phyloP scores from a whole-genome alignment of 352 stramenopile species.

The Phytophthora boehmeriae region DNA sequence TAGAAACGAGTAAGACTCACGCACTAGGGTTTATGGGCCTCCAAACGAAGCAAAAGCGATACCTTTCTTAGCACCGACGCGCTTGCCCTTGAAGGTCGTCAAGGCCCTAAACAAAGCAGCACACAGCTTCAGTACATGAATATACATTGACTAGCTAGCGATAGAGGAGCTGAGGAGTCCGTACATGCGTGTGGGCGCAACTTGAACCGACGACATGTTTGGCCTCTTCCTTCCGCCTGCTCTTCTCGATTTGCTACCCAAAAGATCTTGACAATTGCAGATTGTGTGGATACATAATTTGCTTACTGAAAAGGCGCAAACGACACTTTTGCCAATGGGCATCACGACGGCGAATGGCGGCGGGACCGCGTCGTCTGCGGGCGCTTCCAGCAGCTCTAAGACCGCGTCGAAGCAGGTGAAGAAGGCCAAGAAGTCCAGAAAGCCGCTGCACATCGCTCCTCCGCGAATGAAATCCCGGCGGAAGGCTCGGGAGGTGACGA shows the following conservation, averaged over 20 bases:
- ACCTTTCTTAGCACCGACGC: slow-evolving; percentile 89
- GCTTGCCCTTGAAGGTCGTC: slow-evolving; percentile 86
- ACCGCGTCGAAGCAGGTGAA: slow-evolving; percentile 27
- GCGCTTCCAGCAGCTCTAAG: slow-evolving; percentile 8
- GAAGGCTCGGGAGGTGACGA: slow-evolving; percentile 75
- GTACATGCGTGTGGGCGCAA: slow-evolving; percentile 86
- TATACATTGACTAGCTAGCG: not conserved
- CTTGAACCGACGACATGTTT: slow-evolving; percentile 54
- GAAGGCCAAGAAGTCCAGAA: slow-evolving; percentile 62
- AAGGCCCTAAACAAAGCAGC: slow-evolving; percentile 64
- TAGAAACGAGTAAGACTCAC: not conserved
- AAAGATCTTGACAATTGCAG: slow-evolving; percentile 1
- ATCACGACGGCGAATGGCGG: slow-evolving; percentile 26
- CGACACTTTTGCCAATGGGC: slow-evolving; percentile 18
- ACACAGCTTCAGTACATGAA: slow-evolving; percentile 12
- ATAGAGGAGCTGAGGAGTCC: not conserved
- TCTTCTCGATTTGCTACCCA: slow-evolving; percentile 3
- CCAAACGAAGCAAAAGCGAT: not conserved
- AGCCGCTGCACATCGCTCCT: slow-evolving; percentile 61
- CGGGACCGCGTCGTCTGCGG: slow-evolving; percentile 5
- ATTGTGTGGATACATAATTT: not conserved
- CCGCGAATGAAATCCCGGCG: slow-evolving; percentile 72
- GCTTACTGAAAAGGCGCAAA: not conserved
- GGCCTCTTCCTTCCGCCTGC: not conserved
- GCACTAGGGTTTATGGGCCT: too few relatives aligned